A percentile compares a stretch with the other conserved stretches of the same genome.
Conservation (phyloP, 306 rosid genomes). For the Cucurbita maxima region DNA sequence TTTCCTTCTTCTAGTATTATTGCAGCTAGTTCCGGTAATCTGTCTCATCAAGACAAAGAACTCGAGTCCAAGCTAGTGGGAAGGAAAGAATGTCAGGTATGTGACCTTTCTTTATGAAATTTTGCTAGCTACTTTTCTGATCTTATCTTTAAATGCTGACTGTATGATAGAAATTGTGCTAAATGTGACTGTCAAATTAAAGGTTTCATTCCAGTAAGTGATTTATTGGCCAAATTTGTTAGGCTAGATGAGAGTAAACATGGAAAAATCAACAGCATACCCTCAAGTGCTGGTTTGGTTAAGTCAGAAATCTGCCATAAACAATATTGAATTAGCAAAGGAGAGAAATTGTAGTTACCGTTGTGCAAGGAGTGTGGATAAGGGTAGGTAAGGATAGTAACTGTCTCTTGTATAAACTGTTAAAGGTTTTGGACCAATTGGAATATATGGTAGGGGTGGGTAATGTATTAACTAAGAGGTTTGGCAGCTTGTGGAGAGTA, state of each 20-base stretch:
- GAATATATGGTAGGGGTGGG: too few species aligned
- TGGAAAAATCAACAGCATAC: neutral
- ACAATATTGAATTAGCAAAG: neutral
- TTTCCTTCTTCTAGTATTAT: slow-evolving; percentile 31
- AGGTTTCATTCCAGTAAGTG: neutral
- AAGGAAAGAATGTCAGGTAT: slow-evolving; percentile 17
- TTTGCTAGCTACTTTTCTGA: neutral
- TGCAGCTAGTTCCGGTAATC: slow-evolving; percentile 5
- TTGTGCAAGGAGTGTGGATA: too few species aligned
- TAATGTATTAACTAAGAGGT: too few species aligned
- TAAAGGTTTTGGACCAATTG: too few species aligned
- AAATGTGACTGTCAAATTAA: neutral
- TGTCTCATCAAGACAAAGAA: slow-evolving; percentile 34
- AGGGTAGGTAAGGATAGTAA: too few species aligned
- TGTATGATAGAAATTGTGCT: neutral
- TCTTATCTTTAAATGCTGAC: neutral
- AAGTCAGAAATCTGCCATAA: neutral
- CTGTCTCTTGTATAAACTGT: too few species aligned
- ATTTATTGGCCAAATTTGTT: neutral
- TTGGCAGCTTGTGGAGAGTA: too few species aligned
- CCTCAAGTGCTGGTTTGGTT: neutral
- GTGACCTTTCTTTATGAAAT: neutral
- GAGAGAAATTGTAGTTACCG: too few species aligned
- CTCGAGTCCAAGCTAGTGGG: neutral
- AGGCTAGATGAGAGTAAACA: neutral